Evolutionary conservation across 2,329 filamentous ascomycete genomes (phyloP).

Genomic region (Myrmaecium sp.): DNA sequence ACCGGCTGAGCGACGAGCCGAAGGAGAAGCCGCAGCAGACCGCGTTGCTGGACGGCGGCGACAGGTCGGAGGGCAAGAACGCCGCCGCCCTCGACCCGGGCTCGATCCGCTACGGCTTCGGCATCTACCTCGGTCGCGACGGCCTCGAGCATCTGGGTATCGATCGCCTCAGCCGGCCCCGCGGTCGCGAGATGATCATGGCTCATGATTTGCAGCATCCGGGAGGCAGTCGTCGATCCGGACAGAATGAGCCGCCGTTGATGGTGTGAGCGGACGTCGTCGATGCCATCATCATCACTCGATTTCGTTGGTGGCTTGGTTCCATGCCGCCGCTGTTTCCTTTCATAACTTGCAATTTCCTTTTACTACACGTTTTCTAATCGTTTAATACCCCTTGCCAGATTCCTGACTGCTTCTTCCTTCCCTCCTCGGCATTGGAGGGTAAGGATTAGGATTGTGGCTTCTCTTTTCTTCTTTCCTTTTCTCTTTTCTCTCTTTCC

Average conservation of each 20-base stretch:
- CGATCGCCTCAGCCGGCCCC: slow-evolving; percentile 33
- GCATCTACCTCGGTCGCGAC: slow-evolving; percentile 39
- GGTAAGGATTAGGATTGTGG: background rate
- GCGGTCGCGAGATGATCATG: slow-evolving; percentile 13
- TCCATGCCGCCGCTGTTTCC: too few species aligned
- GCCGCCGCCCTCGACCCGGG: slow-evolving; percentile 15
- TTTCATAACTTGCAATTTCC: too few species aligned
- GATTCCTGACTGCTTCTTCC: too few species aligned
- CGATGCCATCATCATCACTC: too few species aligned
- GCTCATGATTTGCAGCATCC: slow-evolving; percentile 3
- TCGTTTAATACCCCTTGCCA: too few species aligned
- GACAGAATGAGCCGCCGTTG: too few species aligned
- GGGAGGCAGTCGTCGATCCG: background rate
- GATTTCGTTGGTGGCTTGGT: too few species aligned
- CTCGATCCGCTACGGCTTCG: slow-evolving; percentile 36
- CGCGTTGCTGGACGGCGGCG: slow-evolving; percentile 4
- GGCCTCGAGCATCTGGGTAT: slow-evolving; percentile 43
- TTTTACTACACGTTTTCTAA: too few species aligned
- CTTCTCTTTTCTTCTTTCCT: background rate
- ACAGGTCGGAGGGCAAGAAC: slow-evolving; percentile 7
- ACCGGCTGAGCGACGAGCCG: background rate
- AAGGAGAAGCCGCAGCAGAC: background rate
- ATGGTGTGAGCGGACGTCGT: too few species aligned
- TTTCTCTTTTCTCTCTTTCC: background rate
- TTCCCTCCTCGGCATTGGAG: background rate